A percentile compares a stretch with the other conserved stretches of the same genome.
Conservation (phyloP, 2,329 filamentous ascomycete species). For the Venturia effusa region DNA sequence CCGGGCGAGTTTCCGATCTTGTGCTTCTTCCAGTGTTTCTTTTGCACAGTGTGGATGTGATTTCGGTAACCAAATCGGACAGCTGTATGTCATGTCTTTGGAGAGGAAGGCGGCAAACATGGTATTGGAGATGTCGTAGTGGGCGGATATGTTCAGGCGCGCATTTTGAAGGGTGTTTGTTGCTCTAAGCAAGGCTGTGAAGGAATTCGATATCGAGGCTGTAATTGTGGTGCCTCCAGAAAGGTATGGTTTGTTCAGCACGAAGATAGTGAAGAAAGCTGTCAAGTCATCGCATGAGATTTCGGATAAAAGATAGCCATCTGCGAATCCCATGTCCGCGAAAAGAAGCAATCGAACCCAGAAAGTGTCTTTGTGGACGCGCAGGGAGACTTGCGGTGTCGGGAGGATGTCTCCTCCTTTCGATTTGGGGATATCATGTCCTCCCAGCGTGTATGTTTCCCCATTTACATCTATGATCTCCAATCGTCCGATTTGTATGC, state of each 20-base stretch:
- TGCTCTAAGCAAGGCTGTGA: constrained; percentile 42
- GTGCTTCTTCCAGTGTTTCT: constrained; percentile 54
- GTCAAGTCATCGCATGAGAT: constrained; percentile 56
- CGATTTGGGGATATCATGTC: constrained; percentile 29
- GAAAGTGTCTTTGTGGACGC: constrained; percentile 55
- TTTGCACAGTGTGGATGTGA: constrained; percentile 30
- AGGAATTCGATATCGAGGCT: constrained; percentile 46
- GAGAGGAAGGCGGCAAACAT: constrained; percentile 67
- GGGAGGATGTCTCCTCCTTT: constrained; percentile 10
- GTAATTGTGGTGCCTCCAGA: constrained; percentile 54
- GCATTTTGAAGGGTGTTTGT: constrained; percentile 41
- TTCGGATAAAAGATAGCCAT: constrained; percentile 64
- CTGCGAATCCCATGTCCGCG: constrained; percentile 65
- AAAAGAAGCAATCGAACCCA: constrained; percentile 60
- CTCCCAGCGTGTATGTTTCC: constrained; percentile 34
- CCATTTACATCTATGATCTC: constrained; percentile 33
- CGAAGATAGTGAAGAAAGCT: constrained; percentile 64
- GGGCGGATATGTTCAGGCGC: constrained; percentile 54
- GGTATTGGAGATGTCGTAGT: constrained; percentile 67
- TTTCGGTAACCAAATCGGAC: constrained; percentile 51
- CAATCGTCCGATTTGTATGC: constrained; percentile 36
- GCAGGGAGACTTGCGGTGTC: constrained; percentile 41
- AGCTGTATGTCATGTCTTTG: constrained; percentile 68
- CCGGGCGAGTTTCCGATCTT: constrained; percentile 54
- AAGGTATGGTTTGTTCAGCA: constrained; percentile 53